phyloP scores from a whole-genome alignment of 371 early-diverging fungal species.

The Mucor mucedo region DNA sequence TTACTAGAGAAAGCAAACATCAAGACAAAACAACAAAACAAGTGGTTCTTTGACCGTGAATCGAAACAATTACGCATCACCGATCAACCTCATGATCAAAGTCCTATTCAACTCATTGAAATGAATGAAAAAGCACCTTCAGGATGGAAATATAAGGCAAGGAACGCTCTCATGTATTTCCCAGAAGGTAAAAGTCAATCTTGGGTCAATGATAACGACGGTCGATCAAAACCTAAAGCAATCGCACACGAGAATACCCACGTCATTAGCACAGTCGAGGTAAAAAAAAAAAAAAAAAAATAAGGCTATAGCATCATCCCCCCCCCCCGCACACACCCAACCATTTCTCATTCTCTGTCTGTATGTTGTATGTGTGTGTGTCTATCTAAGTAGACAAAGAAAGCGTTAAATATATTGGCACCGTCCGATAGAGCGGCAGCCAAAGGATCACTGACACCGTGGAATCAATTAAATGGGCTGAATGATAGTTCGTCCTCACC shows the following conservation, averaged over 20 bases:
- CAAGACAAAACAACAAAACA: slow-evolving; percentile 61
- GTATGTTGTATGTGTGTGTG: no score
- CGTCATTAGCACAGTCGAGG: slow-evolving; percentile 23
- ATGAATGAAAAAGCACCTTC: slow-evolving; percentile 36
- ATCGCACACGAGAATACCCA: slow-evolving; percentile 62
- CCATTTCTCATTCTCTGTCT: no score
- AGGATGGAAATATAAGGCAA: slow-evolving; percentile 65
- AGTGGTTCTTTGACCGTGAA: slow-evolving; percentile 77
- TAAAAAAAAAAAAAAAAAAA: background rate
- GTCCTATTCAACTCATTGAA: slow-evolving; percentile 26
- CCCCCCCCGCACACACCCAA: background rate
- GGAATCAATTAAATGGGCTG: slow-evolving; percentile 30
- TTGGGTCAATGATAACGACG: slow-evolving; percentile 38
- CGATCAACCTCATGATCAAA: slow-evolving; percentile 20
- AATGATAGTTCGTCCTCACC: slow-evolving; percentile 25
- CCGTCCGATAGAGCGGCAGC: slow-evolving; percentile 35
- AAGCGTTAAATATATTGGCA: slow-evolving; percentile 3
- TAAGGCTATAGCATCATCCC: background rate
- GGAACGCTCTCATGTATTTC: slow-evolving; percentile 71
- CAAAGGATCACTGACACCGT: slow-evolving; percentile 37
- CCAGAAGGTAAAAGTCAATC: slow-evolving; percentile 55
- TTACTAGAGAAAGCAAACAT: slow-evolving; percentile 69
- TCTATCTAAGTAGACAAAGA: background rate
- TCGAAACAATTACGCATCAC: slow-evolving; percentile 36
- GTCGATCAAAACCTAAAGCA: slow-evolving; percentile 57